A percentile compares a stretch with the other conserved stretches of the same genome.
phyloP scores from a whole-genome alignment of 371 early-diverging fungal species.

The Rozella allomycis region DNA sequence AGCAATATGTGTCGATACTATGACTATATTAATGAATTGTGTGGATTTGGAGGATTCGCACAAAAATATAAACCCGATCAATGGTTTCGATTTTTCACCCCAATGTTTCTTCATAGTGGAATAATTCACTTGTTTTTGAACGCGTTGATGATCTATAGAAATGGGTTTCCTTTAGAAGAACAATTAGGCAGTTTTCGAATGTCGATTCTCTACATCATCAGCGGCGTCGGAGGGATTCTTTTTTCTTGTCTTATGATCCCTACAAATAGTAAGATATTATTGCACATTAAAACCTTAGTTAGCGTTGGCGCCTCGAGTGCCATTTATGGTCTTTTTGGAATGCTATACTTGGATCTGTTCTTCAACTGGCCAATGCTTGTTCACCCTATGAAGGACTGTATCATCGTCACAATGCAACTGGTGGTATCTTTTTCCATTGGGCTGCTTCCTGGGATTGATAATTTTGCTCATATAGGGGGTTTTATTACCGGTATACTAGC shows the following conservation, averaged over 20 bases:
- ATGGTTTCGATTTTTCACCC: constrained; percentile 52
- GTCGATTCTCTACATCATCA: constrained; percentile 41
- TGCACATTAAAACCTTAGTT: constrained; percentile 9
- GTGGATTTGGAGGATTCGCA: constrained; percentile 12
- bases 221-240: constrained; percentile 57
- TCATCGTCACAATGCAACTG: constrained; percentile 38
- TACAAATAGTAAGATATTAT: constrained; percentile 16
- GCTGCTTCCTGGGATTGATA: constrained; percentile 46
- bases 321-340: constrained; percentile 57
- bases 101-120: constrained; percentile 74
- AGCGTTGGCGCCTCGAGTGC: constrained; percentile 66
- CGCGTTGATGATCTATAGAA: constrained; percentile 39
- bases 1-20: background rate
- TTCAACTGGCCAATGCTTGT: constrained; percentile 48
- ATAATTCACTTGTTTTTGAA: constrained; percentile 55
- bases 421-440: constrained; percentile 40
- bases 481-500: constrained; percentile 14
- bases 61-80: constrained; percentile 30
- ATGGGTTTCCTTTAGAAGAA: constrained; percentile 47
- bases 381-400: constrained; percentile 40
- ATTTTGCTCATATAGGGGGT: constrained; percentile 54
- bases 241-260: constrained; percentile 28
- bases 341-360: constrained; percentile 50
- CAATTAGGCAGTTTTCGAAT: constrained; percentile 51
- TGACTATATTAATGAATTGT: constrained; percentile 9